A percentile compares a stretch with the other conserved stretches of the same genome.
Evolutionary conservation across 2,329 filamentous ascomycete species (phyloP).

Genomic region (Neopestalotiopsis sp.): DNA sequence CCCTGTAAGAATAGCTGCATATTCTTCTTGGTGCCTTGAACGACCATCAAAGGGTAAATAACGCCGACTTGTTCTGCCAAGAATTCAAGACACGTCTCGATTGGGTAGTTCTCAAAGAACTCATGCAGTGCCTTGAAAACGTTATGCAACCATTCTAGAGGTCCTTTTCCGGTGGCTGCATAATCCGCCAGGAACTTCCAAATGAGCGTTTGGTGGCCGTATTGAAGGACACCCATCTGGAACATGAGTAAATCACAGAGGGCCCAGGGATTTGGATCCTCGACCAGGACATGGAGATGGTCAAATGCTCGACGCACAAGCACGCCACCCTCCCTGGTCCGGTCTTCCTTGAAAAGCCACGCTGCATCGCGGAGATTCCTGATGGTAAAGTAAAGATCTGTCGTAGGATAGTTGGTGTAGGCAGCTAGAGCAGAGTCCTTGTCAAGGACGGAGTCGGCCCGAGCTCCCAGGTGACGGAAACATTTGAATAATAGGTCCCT

Average conservation of each 20-base stretch:
- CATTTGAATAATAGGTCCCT: constrained; percentile 10
- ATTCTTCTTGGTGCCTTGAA: constrained; percentile 2
- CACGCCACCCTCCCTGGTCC: constrained; percentile 9
- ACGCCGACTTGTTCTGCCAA: constrained; percentile 3
- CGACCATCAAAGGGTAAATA: constrained; percentile 12
- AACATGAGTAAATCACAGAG: constrained; percentile 15
- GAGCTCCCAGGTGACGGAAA: not conserved
- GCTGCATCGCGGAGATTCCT: constrained; percentile 12
- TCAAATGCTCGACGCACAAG: constrained; percentile 10
- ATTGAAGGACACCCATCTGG: constrained; percentile 12
- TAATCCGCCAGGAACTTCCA: constrained; percentile 15
- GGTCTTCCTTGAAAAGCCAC: constrained; percentile 11
- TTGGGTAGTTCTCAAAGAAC: constrained; percentile 4
- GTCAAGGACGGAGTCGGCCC: constrained; percentile 8
- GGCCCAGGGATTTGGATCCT: constrained; percentile 10
- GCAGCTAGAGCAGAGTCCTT: not conserved
- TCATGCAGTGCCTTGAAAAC: constrained; percentile 14
- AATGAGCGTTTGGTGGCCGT: constrained; percentile 15
- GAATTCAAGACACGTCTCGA: constrained; percentile 13
- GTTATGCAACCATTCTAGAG: constrained; percentile 1
- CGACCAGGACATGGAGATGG: constrained; percentile 8
- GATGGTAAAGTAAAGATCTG: constrained; percentile 12
- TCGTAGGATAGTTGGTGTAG: constrained; percentile 9
- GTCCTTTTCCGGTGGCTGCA: not conserved
- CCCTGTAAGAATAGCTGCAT: constrained; percentile 12